Conservation (phyloP, 495 filamentous ascomycete species). For the Xylaria acuta region DNA sequence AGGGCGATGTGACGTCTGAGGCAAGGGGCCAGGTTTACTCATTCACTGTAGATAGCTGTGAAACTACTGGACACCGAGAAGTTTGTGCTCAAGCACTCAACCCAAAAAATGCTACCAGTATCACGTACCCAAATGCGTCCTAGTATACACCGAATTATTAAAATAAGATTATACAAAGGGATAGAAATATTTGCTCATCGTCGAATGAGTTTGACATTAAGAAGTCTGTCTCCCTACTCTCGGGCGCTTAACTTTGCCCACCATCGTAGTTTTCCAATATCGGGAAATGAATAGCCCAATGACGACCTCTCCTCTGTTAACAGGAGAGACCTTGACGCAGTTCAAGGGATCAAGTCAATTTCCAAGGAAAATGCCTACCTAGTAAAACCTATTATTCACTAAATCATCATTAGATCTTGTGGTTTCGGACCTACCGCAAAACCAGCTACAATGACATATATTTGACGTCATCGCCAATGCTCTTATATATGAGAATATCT, state of each 20-base stretch:
- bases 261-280: background rate
- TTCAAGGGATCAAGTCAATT: background rate
- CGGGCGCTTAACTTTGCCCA: background rate
- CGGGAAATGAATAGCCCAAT: background rate
- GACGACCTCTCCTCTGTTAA: background rate
- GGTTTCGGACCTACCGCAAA: background rate
- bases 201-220: background rate
- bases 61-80: background rate
- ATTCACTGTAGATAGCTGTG: background rate
- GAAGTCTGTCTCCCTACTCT: background rate
- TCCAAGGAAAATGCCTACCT: background rate
- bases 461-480: conserved; percentile 13
- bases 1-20: background rate
- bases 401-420: background rate
- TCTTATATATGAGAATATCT: background rate
- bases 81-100: background rate
- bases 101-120: background rate
- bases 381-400: background rate
- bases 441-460: conserved; percentile 3
- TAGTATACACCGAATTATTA: background rate
- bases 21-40: background rate
- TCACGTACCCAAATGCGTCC: background rate
- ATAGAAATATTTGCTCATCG: background rate
- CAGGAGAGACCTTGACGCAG: background rate
- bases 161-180: background rate